Base-by-base conservation (phyloP, 768 basidiomycete genomes). In the Lyophyllum atratum region DNA sequence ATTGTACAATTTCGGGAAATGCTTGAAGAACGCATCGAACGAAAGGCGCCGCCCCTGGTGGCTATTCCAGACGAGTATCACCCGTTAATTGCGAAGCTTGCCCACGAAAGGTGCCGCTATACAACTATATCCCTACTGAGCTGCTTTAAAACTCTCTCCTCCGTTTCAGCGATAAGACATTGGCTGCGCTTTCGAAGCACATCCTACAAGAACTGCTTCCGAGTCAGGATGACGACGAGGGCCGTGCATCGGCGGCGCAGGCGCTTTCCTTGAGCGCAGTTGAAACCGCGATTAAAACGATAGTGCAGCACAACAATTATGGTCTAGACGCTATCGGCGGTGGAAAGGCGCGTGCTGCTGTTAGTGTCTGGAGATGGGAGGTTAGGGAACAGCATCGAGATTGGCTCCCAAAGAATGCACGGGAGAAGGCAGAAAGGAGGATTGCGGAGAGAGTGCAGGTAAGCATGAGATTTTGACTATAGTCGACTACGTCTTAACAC, bases 351-450 rank as follows among this genome's bases (percentile, higher is more conserved):
- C 86, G 88, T 14, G 83, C 86, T 7, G 74, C 82, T n/a, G 72
- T 91, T 31, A 86, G 82, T 59, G 74, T 89, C 21, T 95, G 92
- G 92, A 78, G 90, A 50, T 96, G 93, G 94, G 94, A 96, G 68
- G 86, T 90, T 11, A 84, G 83, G 63, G 78, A 83, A 2, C 62
- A 78, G 19, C 76, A 80, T 59, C 73, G 74, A 56, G 77, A 82
- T 54, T 88, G 87, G 82, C 68, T 94, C 29, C 89, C 90, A 0
- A 86, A 83, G 66, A 84, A 81, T 65, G 78, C 80, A 12, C 75
- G 76, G 59, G 85, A 88, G 59, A 90, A 82, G 66, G 84, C 81
- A 0, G 83, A 87, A 49, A 69, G 66, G 9, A 80, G 93, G 64
- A 70, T 78, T 9, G 74, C 77, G 22, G 93, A 95, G 61, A 80